Percentiles rank a stretch among this genome's conserved stretches.
Evolutionary conservation across 768 basidiomycete genomes (phyloP).

Genomic region (Agrocybe praecox): DNA sequence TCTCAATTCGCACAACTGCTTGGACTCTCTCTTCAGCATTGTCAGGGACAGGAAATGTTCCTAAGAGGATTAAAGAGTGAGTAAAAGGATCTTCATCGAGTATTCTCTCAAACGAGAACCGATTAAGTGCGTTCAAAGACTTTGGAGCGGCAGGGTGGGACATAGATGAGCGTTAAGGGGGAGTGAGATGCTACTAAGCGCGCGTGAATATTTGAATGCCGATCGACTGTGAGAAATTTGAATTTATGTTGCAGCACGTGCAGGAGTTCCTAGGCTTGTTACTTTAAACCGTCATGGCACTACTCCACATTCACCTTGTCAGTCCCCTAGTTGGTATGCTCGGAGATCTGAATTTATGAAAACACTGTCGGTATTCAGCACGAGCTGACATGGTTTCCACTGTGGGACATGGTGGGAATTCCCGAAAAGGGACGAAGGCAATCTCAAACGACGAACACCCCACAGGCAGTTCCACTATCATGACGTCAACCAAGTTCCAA

Average conservation of each 20-base stretch:
- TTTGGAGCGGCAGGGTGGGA: constrained; percentile 33
- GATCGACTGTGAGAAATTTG: background rate
- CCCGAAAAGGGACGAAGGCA: no score
- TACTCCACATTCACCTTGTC: no score
- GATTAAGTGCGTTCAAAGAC: constrained; percentile 37
- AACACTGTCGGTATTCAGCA: no score
- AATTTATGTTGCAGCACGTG: background rate
- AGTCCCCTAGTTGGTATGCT: no score
- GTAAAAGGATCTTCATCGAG: constrained; percentile 66
- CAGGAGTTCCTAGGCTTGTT: no score
- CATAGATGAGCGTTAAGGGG: constrained; percentile 22
- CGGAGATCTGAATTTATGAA: no score
- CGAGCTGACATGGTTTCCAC: no score
- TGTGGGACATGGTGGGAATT: no score
- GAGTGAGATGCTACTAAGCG: background rate
- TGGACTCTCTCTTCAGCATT: constrained; percentile 26
- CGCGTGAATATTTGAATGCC: background rate
- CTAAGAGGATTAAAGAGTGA: constrained; percentile 68
- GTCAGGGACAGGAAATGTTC: constrained; percentile 49
- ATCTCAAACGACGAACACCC: background rate
- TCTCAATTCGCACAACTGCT: constrained; percentile 80
- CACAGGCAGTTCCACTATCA: background rate
- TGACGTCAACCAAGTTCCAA: background rate
- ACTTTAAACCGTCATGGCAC: no score
- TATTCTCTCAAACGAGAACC: constrained; percentile 57